Base-by-base conservation (phyloP, 2,329 filamentous ascomycete genomes). In the Trichoderma sp. region DNA sequence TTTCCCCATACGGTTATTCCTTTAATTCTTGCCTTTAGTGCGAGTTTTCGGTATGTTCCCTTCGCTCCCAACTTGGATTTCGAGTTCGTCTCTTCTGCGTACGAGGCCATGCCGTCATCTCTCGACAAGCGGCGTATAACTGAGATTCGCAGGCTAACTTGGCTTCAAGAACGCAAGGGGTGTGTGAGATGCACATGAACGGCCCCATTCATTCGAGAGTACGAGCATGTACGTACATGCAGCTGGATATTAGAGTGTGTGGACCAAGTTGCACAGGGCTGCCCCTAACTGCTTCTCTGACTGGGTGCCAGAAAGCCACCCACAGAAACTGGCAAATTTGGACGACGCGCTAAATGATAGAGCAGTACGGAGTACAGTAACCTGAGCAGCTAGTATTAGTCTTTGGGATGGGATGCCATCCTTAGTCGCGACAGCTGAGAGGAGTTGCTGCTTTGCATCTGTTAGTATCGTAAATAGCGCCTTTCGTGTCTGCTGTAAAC, bases 61-160 rank as follows among this genome's bases (percentile, higher is more conserved):
- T 28, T 24, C 0, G 30, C 7, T 53, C 47, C n/a, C 47, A 24
- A 53, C 43, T 24, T 53, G 7, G 26, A 18, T n/a, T n/a, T 69
- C 57, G n/a, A 61, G 14, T 53, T 69, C 36, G 18, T 26, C 24
- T 53, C n/a, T 32, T 30, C 43, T 51, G 11, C 7, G 57, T 21
- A 60, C 36, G 53, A 36, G 56, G 67, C 67, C 39, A 60, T 56
- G 26, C 30, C 43, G 12, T n/a, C 18, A 12, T 30, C 30, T 51
- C 56, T 61, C 66, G 66, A 69, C 53, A 24, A 34, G 39, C 26
- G 66, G 64, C 64, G 34, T 67, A 58, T 58, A 58, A 28, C n/a
- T 30, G 53, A 62, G 39, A 47, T 11, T 15, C 32, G 26, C 51
- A 58, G 32, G 21, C 64, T 14, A 21, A 15, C 6, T 61, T 51